Evolutionary conservation across 2,329 filamentous ascomycete species (phyloP), one percentile per base, ranked within the genome.

Genomic region (Claviceps capensis): DNA sequence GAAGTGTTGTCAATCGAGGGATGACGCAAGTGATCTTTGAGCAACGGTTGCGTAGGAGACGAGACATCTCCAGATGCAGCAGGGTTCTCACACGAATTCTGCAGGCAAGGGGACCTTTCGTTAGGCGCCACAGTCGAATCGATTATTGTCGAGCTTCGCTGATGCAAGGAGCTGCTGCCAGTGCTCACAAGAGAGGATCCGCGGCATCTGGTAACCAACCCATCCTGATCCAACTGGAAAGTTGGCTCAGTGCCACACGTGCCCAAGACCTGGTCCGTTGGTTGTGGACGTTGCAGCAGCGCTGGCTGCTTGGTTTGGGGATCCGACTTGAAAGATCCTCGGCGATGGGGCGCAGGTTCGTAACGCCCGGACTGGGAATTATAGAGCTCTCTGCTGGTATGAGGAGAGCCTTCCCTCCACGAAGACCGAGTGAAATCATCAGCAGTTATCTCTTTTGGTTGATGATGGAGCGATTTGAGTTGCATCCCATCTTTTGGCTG

Each of bases 351-450:
- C 3, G 90, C 91, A 16, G 90, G 89, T 64, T 97, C 91, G 60
- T 95, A 95, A 49, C 88, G 84, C 17, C 91, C 91, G 51, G 88
- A 95, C 52, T 94, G 86, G n/a, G 91, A 95, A 65, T 97, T 96
- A 70, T 83, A 97, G 0, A 97, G 73, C 65, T 97, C 90, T 52
- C 86, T 77, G 55, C 80, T 82, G 11, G 77, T 74, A 52, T 78
- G 74, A 0, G 72, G 63, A 38, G 76, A 74, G 5, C 82, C 78
- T 55, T 95, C 88, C 61, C 86, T 79, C 83, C 87, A 95, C 37
- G 83, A 79, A 50, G 84, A 81, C 56, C 93, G 79, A 64, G 85
- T 94, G 62, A 96, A 97, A 58, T 95, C 91, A 65, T 97, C 93
- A 0, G 90, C 86, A 5, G 89, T 88, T 56, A 96, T 95, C 64